A percentile compares a stretch with the other conserved stretches of the same genome.
Evolutionary conservation across 2,329 filamentous ascomycete species (phyloP).

Genomic region (Trichoderma arundinaceum): DNA sequence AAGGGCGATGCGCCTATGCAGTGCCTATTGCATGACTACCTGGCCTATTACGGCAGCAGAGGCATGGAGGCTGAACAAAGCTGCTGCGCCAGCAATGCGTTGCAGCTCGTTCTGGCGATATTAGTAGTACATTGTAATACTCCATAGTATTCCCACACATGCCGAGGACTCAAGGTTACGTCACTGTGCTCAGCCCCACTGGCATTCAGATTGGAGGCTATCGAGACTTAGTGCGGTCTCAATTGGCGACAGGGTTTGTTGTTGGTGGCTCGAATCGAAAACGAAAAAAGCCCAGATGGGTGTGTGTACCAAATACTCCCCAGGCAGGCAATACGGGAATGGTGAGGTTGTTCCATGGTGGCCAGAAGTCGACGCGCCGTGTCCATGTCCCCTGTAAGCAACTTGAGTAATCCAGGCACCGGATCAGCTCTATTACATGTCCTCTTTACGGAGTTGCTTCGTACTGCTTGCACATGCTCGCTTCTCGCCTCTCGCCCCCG

Average conservation of each 20-base stretch:
- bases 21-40: too few species aligned
- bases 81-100: conserved; percentile 1
- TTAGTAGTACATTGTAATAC: background rate
- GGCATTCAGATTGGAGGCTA: background rate
- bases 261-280: background rate
- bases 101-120: background rate
- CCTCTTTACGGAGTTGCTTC: too few species aligned
- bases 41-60: background rate
- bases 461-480: too few species aligned
- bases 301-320: too few species aligned
- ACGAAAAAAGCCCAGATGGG: too few species aligned
- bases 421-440: too few species aligned
- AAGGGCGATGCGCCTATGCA: too few species aligned
- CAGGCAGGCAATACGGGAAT: too few species aligned
- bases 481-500: background rate
- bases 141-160: background rate
- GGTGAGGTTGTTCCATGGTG: too few species aligned
- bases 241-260: background rate
- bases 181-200: conserved; percentile 19
- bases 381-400: too few species aligned
- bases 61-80: conserved; percentile 8
- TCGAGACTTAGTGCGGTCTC: background rate
- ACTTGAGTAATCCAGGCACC: too few species aligned
- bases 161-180: conserved; percentile 3
- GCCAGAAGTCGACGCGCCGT: too few species aligned